Evolutionary conservation across 257 asterid species (phyloP), one percentile per base, ranked within the genome.

Genomic region (Solanum chaucha): DNA sequence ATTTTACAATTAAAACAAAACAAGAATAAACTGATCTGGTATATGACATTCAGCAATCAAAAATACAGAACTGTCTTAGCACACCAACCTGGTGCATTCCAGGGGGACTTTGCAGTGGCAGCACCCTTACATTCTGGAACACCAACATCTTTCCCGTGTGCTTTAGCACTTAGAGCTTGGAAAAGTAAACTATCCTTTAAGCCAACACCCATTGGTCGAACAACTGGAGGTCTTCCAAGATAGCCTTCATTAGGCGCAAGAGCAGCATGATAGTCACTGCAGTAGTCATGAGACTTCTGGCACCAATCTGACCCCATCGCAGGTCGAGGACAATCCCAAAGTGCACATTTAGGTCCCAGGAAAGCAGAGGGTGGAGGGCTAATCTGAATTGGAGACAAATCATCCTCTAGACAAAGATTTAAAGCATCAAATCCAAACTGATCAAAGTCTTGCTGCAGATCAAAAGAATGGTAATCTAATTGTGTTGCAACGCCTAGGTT

Each of bases 61-160:
- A 65, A 70, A 40, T 36, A 84, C 61, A 36, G 58, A 72, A 26
- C 51, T 35, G n/a, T 81, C 35, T 55, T 26, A 28, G 24, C 30
- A 44, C 73, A 84, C 93, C 44, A 74, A 96, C 98, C 99, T 84
- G 96, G 97, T 70, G 99, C 99, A 88, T 97, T 97, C 99, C 99
- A 97, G 59, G 99, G 99, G 85, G 99, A 95, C 91, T 95, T 97
- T 88, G 99, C 86, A 34, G 99, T 95, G 87, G 99, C 99, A 88
- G 99, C 99, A 87, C 99, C 99, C 90, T 93, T 98, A 71, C 99
- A 97, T 88, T 95, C 98, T 8, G 99, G 99, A 88, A 97, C 85
- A 24, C 99, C 99, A 34, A 95, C 99, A 64, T 93, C 95, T 91
- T 94, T 94, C 72, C 97, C 99, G 78, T 81, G 95, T 14, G 97